Percentiles rank a stretch among this genome's conserved stretches.
phyloP scores from a whole-genome alignment of 2,329 filamentous ascomycete species.

The Aureobasidium sp. region DNA sequence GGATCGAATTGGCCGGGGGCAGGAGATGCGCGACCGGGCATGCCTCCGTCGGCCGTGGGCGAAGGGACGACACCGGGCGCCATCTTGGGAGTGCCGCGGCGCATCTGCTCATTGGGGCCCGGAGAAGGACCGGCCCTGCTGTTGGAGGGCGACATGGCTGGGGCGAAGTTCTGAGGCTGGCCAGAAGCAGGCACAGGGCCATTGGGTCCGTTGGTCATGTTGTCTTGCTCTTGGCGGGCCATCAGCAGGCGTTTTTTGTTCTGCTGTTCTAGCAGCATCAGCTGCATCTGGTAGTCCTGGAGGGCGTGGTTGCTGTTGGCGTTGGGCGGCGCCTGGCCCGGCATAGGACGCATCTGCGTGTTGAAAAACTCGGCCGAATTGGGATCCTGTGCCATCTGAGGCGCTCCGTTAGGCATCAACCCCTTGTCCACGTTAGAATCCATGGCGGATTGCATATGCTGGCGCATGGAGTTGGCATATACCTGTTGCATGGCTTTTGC shows the following conservation, averaged over 20 bases:
- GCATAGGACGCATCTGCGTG: slow-evolving; percentile 41
- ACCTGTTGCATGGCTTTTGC: slow-evolving; percentile 16
- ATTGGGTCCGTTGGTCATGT: slow-evolving; percentile 47
- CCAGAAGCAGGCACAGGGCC: slow-evolving; percentile 43
- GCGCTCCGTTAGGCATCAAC: slow-evolving; percentile 48
- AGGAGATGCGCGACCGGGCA: slow-evolving; percentile 57
- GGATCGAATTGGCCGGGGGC: slow-evolving; percentile 49
- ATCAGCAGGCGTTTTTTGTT: slow-evolving; percentile 82
- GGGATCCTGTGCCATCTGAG: slow-evolving; percentile 66
- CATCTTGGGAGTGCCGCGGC: slow-evolving; percentile 69
- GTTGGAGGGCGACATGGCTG: slow-evolving; percentile 62
- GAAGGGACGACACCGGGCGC: slow-evolving; percentile 62
- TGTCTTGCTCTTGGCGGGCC: slow-evolving; percentile 74
- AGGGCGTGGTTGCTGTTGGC: slow-evolving; percentile 68
- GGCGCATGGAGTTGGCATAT: slow-evolving; percentile 76
- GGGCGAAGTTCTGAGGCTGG: slow-evolving; percentile 36
- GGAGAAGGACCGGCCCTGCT: slow-evolving; percentile 65
- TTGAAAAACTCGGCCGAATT: slow-evolving; percentile 49
- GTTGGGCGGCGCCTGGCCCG: slow-evolving; percentile 27
- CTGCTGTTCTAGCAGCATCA: slow-evolving; percentile 80
- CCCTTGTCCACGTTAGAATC: slow-evolving; percentile 65
- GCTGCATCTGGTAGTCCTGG: slow-evolving; percentile 83
- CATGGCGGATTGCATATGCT: slow-evolving; percentile 75
- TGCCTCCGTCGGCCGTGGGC: slow-evolving; percentile 62
- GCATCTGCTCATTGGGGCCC: slow-evolving; percentile 72